phyloP scores from a whole-genome alignment of 805 yeast species.

The Zygosaccharomyces gambellarensis region DNA sequence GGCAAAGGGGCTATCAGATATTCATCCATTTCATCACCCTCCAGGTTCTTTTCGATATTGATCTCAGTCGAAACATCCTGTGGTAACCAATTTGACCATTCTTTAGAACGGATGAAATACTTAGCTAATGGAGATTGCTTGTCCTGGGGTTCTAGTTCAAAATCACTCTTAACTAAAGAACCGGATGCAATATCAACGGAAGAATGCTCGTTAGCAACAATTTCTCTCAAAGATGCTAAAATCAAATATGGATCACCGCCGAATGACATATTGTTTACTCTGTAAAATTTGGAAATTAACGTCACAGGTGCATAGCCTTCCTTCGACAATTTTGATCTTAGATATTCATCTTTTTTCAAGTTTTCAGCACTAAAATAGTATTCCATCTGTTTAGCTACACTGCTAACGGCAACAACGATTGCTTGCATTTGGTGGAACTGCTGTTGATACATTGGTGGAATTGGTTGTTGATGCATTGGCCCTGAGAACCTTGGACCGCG shows the following conservation, averaged over 20 bases:
- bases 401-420: slow-evolving; percentile 28
- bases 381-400: slow-evolving; percentile 58
- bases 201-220: slow-evolving; percentile 29
- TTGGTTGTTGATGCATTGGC: slow-evolving; percentile 17
- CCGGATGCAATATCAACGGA: slow-evolving; percentile 29
- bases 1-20: slow-evolving; percentile 14
- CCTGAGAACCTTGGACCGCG: slow-evolving; percentile 15
- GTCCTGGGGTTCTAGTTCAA: slow-evolving; percentile 5
- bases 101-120: slow-evolving; percentile 30
- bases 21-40: slow-evolving; percentile 26
- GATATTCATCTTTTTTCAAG: slow-evolving; percentile 73
- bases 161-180: slow-evolving; percentile 7
- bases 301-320: slow-evolving; percentile 33
- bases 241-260: slow-evolving; percentile 51
- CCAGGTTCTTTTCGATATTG: slow-evolving; percentile 18
- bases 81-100: slow-evolving; percentile 26
- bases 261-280: slow-evolving; percentile 59
- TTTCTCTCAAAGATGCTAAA: slow-evolving; percentile 30
- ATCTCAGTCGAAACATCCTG: slow-evolving; percentile 18
- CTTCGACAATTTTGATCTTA: slow-evolving; percentile 63
- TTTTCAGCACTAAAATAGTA: slow-evolving; percentile 89
- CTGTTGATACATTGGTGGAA: slow-evolving; percentile 17
- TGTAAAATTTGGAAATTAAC: slow-evolving; percentile 48
- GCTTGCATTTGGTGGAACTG: slow-evolving; percentile 24
- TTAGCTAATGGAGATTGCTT: slow-evolving; percentile 15